Percentiles rank a stretch among this genome's conserved stretches.
Conservation (phyloP, 1,284 basidiomycete species). For the Apiotrichum siamense region DNA sequence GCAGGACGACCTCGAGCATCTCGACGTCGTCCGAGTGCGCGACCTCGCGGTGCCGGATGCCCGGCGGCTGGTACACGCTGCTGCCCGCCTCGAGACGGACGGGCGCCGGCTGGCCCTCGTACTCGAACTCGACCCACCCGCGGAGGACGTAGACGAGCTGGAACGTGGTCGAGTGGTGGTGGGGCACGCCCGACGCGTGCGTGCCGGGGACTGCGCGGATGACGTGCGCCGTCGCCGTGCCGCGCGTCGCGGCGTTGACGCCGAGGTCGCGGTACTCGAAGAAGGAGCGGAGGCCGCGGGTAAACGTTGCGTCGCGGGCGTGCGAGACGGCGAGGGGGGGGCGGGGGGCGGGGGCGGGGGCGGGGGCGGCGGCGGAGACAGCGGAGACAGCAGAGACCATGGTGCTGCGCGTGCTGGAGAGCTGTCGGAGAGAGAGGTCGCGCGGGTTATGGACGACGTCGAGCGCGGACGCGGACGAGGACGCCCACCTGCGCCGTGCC, state of each 20-base stretch:
- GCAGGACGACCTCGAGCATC: conserved; percentile 11
- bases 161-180: conserved; percentile 4
- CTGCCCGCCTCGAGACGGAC: conserved; percentile 3
- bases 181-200: conserved; percentile 1
- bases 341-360: background rate
- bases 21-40: conserved; percentile 10
- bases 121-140: conserved; percentile 12
- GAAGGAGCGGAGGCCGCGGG: conserved; percentile 9
- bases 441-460: too few species aligned
- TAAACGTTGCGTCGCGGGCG: conserved; percentile 2
- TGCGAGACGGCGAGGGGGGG: background rate
- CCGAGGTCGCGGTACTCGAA: conserved; percentile 13
- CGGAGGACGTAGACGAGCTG: conserved; percentile 10
- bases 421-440: too few species aligned
- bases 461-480: too few species aligned
- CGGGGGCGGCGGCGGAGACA: too few species aligned
- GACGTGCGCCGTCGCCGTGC: conserved; percentile 5
- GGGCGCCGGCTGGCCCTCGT: conserved; percentile 1
- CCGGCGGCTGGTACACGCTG: conserved; percentile 8
- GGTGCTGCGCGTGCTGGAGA: too few species aligned
- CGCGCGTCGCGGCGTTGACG: conserved; percentile 2
- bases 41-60: conserved; percentile 8
- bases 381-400: too few species aligned
- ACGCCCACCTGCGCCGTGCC: too few species aligned
- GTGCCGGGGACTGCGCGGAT: conserved; percentile 5